phyloP scores from a whole-genome alignment of 2,329 filamentous ascomycete species.

The Claviceps africana region DNA sequence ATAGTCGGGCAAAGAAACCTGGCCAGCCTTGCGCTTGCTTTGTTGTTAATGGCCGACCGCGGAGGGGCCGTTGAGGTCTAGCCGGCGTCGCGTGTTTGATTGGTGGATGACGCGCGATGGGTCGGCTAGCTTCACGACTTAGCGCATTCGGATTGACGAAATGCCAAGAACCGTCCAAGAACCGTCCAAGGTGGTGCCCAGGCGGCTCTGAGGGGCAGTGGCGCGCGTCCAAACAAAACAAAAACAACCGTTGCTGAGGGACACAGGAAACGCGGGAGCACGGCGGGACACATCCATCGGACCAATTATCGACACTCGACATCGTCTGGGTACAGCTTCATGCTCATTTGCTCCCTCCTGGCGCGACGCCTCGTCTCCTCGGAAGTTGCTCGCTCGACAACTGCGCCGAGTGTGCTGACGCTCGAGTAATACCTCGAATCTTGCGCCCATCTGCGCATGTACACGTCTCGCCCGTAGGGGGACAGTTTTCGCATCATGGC shows the following conservation, averaged over 20 bases:
- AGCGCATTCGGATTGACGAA: background rate
- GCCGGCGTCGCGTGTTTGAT: background rate
- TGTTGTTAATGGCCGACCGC: background rate
- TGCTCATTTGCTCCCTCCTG: background rate
- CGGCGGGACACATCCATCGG: constrained; percentile 5
- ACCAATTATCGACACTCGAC: background rate
- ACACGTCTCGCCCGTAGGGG: constrained; percentile 8
- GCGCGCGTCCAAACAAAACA: constrained; percentile 18
- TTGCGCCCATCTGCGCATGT: background rate
- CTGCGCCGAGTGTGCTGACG: background rate
- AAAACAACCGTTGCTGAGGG: constrained; percentile 17
- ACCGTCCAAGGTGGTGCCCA: background rate
- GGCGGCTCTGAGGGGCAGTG: constrained; percentile 10
- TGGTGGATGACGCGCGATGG: constrained; percentile 3
- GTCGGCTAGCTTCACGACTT: background rate
- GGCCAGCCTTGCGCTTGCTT: background rate
- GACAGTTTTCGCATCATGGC: constrained; percentile 37
- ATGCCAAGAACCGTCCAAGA: background rate
- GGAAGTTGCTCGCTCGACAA: background rate
- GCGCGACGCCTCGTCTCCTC: background rate
- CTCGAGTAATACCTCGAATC: background rate
- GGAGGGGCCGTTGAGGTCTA: background rate
- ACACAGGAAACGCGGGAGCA: constrained; percentile 3
- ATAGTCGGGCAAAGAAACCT: background rate
- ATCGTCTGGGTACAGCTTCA: background rate